Evolutionary conservation across 768 basidiomycete genomes (phyloP), one percentile per base, ranked within the genome.

Genomic region (Boletus subcaerulescens): DNA sequence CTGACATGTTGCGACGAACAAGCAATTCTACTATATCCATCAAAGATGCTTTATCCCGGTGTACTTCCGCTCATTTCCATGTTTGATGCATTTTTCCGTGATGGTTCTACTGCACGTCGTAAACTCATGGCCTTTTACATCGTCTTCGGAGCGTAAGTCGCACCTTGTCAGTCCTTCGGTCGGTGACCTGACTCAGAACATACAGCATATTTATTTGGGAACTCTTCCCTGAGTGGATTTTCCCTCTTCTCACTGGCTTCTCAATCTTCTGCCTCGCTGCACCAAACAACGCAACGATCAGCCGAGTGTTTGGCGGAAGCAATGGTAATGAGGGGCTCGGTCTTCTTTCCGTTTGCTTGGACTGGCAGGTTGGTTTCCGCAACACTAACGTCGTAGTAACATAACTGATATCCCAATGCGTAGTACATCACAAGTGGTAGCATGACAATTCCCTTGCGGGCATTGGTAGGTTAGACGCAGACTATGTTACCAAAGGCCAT

Each of bases 201-300:
- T 76, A 10, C 35, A 74, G 70, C 1, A 80, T 73, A 40, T 67
- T 71, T 52, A 45, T 65, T 36, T 69, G 66, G 59, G 60, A 62
- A 52, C 41, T 68, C 38, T 55, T 69, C 40, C 67, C 67, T 12
- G 55, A 66, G 39, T 70, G 66, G 64, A 65, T 70, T 20, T 87
- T 87, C 59, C 86, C 86, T 0, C 72, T 87, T 22, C 60, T 86
- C 32, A 84, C 83, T 3, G 85, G 84, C 20, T 71, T 86, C 35
- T 82, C 80, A 15, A 77, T 85, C 20, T 73, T 86, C 62, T 88
- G 86, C 57, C 33, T 35, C 6, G 33, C 33, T 14, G 33, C 33
- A 35, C 33, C 33, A 35, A 35, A 35, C 5, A 35, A 35, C 13
- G 33, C 33, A 14, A 14, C 13, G 14, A 14, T 35, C 33, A 35